These are phyloP conservation scores for Syzygium jambos DNA, from an alignment of 345 rosid species.

Conservation along the genomic window DNA sequence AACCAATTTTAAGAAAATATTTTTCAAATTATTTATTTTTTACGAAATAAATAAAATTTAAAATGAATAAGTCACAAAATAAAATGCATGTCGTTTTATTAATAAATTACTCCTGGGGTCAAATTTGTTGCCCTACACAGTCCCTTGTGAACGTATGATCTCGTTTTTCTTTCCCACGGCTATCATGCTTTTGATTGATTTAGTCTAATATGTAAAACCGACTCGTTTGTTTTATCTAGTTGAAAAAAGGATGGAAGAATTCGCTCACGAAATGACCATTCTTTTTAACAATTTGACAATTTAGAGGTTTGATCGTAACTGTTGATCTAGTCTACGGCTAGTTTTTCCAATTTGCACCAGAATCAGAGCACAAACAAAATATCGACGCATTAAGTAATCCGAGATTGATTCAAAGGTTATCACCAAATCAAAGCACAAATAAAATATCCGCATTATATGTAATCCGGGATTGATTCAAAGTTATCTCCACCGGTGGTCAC, in stretches of 20 bases:
- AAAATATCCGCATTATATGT: too few species aligned
- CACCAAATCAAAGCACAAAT: background rate
- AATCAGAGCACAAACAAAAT: background rate
- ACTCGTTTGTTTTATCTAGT: background rate
- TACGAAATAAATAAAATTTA: too few species aligned
- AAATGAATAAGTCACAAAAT: background rate
- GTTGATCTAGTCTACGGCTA: too few species aligned
- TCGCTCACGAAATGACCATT: background rate
- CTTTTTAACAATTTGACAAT: background rate
- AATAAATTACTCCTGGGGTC: too few species aligned
- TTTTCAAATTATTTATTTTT: too few species aligned
- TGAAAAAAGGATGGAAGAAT: background rate
- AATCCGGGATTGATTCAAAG: too few species aligned
- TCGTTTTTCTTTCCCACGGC: too few species aligned
- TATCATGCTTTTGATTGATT: too few species aligned
- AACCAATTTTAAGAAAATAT: too few species aligned
- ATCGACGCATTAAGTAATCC: accelerated
- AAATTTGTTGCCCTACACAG: background rate
- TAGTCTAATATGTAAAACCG: too few species aligned
- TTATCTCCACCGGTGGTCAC: too few species aligned
- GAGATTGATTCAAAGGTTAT: background rate
- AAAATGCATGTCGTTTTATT: background rate
- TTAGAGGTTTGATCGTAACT: background rate
- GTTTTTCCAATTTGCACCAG: background rate
- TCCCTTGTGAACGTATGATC: too few species aligned